A percentile compares a stretch with the other conserved stretches of the same genome.
Evolutionary conservation across 1,284 basidiomycete genomes (phyloP).

Genomic region (Schizopora paradoxa): DNA sequence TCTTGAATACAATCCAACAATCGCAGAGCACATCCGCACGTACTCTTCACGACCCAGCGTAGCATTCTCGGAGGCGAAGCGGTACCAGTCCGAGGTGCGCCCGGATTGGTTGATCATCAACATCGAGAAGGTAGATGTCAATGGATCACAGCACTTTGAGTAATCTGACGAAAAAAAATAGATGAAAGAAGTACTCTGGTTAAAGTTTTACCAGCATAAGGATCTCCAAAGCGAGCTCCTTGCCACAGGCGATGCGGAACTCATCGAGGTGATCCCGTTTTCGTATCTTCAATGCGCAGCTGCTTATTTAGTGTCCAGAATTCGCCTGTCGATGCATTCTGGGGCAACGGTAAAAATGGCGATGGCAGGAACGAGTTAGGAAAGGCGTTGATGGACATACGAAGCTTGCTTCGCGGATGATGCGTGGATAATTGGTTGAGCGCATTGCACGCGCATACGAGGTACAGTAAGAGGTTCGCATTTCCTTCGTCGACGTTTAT

Average conservation of each 20-base stretch:
- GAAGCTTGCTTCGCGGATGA: background rate
- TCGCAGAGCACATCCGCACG: background rate
- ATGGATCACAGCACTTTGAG: background rate
- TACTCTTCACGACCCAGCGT: background rate
- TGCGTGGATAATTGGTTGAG: background rate
- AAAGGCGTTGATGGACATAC: background rate
- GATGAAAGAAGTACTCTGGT: background rate
- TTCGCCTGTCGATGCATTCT: background rate
- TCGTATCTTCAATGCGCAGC: background rate
- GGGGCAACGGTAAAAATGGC: background rate
- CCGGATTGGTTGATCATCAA: background rate
- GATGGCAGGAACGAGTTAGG: background rate
- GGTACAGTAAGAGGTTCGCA: background rate
- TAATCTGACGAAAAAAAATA: background rate
- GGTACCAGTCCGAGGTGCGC: background rate
- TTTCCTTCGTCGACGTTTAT: background rate
- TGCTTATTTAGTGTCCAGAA: background rate
- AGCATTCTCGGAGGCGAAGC: background rate
- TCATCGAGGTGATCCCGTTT: background rate
- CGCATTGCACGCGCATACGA: background rate
- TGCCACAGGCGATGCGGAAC: background rate
- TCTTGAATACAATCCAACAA: background rate
- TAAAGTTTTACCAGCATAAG: background rate
- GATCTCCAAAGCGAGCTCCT: background rate
- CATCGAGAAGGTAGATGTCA: background rate